These are phyloP conservation scores for Nothophoma quercina DNA, from an alignment of 2,329 filamentous ascomycete genomes.

Conservation along the genomic window DNA sequence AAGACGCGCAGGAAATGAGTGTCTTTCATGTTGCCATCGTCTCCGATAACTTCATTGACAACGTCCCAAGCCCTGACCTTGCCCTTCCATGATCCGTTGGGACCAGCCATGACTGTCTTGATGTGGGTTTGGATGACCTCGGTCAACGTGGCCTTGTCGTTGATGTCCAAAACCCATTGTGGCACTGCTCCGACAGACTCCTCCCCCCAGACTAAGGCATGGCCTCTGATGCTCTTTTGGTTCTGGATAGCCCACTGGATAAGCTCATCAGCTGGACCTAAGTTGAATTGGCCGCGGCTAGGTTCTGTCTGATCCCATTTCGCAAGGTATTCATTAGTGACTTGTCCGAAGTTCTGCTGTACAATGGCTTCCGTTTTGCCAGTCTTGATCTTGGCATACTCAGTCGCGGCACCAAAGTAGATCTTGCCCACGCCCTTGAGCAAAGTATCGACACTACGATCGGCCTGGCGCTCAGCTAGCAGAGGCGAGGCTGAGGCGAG, in stretches of 20 bases:
- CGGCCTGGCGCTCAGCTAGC: neutral
- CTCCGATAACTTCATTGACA: conserved; percentile 69
- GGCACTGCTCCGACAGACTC: conserved; percentile 38
- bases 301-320: conserved; percentile 70
- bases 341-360: conserved; percentile 67
- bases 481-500: conserved; percentile 1
- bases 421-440: conserved; percentile 60
- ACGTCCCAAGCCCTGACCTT: conserved; percentile 71
- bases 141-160: conserved; percentile 61
- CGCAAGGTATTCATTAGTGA: conserved; percentile 74
- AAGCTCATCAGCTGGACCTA: conserved; percentile 63
- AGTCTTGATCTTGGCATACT: conserved; percentile 61
- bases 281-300: conserved; percentile 54
- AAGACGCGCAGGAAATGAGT: conserved; percentile 73
- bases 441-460: neutral
- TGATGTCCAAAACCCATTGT: conserved; percentile 65
- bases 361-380: conserved; percentile 65
- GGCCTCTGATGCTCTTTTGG: conserved; percentile 67
- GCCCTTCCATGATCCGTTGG: conserved; percentile 67
- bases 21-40: conserved; percentile 64
- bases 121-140: conserved; percentile 68
- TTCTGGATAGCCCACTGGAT: conserved; percentile 66
- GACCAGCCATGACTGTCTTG: conserved; percentile 63
- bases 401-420: conserved; percentile 69
- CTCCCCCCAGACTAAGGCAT: conserved; percentile 71